A percentile compares a stretch with the other conserved stretches of the same genome.
Evolutionary conservation across 305 asterid species (phyloP).

Genomic region (Solanum chacoense): DNA sequence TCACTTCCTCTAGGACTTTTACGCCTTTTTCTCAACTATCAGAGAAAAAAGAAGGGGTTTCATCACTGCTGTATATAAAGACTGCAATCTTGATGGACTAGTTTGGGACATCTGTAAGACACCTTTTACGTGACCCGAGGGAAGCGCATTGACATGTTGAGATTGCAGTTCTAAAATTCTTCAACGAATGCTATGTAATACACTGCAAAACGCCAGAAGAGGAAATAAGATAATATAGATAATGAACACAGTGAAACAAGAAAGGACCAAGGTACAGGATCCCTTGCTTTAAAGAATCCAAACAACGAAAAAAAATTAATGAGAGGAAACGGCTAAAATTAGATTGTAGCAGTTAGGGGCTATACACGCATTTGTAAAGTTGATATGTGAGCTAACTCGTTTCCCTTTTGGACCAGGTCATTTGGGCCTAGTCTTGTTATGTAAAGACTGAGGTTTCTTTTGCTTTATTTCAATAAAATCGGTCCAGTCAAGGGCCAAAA

Average conservation of each 20-base stretch:
- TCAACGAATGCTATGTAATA: neutral
- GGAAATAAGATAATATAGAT: neutral
- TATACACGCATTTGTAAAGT: neutral
- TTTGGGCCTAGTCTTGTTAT: no score
- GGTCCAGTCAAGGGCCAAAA: no score
- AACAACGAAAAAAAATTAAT: neutral
- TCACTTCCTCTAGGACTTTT: neutral
- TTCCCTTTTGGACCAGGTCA: no score
- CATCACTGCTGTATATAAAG: neutral
- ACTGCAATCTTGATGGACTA: neutral
- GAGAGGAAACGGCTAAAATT: neutral
- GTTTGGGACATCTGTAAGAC: neutral
- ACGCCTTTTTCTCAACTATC: neutral
- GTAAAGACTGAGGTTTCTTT: no score
- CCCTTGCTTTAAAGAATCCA: neutral
- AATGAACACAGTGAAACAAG: neutral
- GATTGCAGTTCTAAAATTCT: neutral
- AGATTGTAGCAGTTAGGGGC: neutral
- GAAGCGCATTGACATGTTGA: neutral
- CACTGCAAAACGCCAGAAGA: neutral
- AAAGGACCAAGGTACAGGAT: neutral
- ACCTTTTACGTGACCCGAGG: neutral
- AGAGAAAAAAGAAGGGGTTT: neutral
- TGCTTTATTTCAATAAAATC: no score
- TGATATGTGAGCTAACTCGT: neutral